phyloP scores from a whole-genome alignment of 176 grass and related monocot species.

The Alopecurus myosuroides region DNA sequence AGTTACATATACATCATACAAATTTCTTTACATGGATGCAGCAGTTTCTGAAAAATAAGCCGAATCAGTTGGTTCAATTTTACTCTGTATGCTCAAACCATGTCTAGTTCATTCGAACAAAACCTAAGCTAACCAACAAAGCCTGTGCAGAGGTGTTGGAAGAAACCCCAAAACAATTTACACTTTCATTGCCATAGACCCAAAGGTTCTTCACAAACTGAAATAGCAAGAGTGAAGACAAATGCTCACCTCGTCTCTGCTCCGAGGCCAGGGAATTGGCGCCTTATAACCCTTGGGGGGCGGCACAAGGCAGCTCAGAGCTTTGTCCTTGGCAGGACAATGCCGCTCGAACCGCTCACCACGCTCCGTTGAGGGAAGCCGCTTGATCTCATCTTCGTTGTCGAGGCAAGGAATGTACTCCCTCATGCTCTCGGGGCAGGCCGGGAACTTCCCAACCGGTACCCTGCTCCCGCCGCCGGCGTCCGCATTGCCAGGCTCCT shows the following conservation, averaged over 20 bases:
- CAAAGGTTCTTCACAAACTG: background rate
- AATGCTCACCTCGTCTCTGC: slow-evolving; percentile 85
- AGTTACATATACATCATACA: background rate
- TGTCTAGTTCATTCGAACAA: background rate
- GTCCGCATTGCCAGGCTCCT: slow-evolving; percentile 3
- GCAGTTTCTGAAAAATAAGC: background rate
- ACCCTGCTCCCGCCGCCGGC: background rate
- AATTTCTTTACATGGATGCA: background rate
- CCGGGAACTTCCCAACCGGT: slow-evolving; percentile 42
- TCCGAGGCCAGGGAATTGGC: slow-evolving; percentile 81
- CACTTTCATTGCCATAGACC: background rate
- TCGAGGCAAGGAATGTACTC: slow-evolving; percentile 96
- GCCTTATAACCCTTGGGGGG: slow-evolving; percentile 66
- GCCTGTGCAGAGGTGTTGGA: background rate
- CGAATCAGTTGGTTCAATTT: background rate
- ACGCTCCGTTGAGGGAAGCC: slow-evolving; percentile 46
- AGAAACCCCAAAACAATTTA: slow-evolving; percentile 1
- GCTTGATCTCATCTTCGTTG: slow-evolving; percentile 74
- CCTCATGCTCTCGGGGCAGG: slow-evolving; percentile 61
- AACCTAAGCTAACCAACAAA: background rate
- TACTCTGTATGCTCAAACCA: background rate
- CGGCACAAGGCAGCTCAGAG: slow-evolving; percentile 68
- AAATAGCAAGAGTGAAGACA: slow-evolving; percentile 11
- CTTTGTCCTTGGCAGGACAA: slow-evolving; percentile 64
- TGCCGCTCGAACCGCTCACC: slow-evolving; percentile 89